These are phyloP conservation scores for Halophytophthora batemanensis DNA, from an alignment of 352 stramenopile genomes.

Conservation along the genomic window DNA sequence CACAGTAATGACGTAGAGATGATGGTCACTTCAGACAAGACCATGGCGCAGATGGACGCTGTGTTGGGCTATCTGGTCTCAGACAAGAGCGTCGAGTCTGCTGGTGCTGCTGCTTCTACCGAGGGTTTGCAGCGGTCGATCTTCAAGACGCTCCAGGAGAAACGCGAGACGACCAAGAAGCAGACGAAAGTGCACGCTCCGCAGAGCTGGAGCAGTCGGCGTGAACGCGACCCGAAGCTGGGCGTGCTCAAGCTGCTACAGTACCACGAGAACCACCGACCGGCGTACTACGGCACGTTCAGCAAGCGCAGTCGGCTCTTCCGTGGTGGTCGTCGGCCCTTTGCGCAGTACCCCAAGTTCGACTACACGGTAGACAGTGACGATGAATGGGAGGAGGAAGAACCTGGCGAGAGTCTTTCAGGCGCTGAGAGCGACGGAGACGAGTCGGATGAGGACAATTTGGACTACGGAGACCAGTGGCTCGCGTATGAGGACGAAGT, in stretches of 20 bases:
- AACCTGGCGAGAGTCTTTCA: constrained; percentile 80
- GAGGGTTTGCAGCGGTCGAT: constrained; percentile 10
- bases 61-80: constrained; percentile 24
- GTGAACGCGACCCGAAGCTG: constrained; percentile 49
- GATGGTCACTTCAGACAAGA: constrained; percentile 21
- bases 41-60: constrained; percentile 56
- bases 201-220: constrained; percentile 46
- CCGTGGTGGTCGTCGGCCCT: constrained; percentile 56
- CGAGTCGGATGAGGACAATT: constrained; percentile 71
- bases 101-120: not conserved
- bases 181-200: constrained; percentile 18
- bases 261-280: constrained; percentile 82
- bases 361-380: constrained; percentile 85
- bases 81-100: not conserved
- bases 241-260: constrained; percentile 85
- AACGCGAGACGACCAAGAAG: constrained; percentile 12
- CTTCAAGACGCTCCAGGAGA: constrained; percentile 28
- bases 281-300: constrained; percentile 81
- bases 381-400: constrained; percentile 88
- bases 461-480: constrained; percentile 86
- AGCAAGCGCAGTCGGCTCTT: constrained; percentile 51
- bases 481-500: constrained; percentile 87
- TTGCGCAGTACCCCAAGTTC: constrained; percentile 57
- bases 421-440: constrained; percentile 69
- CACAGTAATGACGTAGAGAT: not conserved